Conservation (phyloP, 306 rosid genomes). For the Vigna trinervia region DNA sequence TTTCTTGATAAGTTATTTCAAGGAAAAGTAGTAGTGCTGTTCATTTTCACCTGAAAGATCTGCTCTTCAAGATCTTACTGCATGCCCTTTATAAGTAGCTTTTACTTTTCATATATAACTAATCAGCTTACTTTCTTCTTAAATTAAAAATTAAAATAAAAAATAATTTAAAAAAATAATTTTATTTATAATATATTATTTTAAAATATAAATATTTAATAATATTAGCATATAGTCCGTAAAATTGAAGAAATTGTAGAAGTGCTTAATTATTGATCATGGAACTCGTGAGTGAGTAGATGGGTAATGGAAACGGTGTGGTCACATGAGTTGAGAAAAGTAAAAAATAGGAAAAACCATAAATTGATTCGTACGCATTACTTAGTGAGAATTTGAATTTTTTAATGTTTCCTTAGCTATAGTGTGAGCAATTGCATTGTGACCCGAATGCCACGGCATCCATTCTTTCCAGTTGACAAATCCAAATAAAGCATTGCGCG, state of each 20-base stretch:
- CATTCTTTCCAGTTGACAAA: conserved; percentile 16
- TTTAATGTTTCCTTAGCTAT: background rate
- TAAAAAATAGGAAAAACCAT: background rate
- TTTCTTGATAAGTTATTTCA: background rate
- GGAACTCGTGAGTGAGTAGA: conserved; percentile 19
- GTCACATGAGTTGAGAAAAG: conserved; percentile 30
- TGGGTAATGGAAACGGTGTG: conserved; percentile 16
- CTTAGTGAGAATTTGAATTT: background rate
- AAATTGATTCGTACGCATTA: background rate
- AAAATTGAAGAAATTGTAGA: background rate
- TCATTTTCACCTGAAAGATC: background rate
- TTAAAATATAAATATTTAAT: no score
- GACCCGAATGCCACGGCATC: conserved; percentile 33
- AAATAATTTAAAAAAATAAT: no score
- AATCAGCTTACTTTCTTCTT: no score
- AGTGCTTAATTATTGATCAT: background rate
- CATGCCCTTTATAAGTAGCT: background rate
- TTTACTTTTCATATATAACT: no score
- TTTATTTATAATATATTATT: no score
- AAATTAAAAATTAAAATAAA: no score
- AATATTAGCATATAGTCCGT: no score
- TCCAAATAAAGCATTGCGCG: background rate
- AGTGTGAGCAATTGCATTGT: background rate
- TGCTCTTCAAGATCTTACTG: background rate
- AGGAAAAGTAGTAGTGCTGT: no score